Evolutionary conservation across 1,139 yeast genomes (phyloP), one percentile per base, ranked within the genome.

Genomic region (Suhomyces guaymorum): DNA sequence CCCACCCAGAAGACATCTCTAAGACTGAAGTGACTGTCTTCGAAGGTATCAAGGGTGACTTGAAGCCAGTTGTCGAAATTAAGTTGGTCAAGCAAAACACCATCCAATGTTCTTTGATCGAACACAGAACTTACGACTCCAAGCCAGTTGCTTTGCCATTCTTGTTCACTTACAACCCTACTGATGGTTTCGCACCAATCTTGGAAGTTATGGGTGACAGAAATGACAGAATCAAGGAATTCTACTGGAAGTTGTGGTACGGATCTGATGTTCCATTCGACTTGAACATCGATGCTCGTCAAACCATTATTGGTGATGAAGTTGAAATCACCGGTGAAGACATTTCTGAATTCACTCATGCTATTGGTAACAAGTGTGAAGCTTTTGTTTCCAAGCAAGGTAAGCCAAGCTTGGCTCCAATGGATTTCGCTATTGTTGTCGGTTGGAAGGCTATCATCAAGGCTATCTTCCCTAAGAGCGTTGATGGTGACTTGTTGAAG

Each of bases 391-490:
- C 82, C 44, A 82, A 96, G 71, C 79, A 87, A 35, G 95, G 95
- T 49, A 84, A 86, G 66, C 75, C 74, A 33, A 81, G 89, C 42
- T 75, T 80, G 53, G 98, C 98, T 35, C 99, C 99, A 55, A 92
- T 92, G 97, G 99, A 92, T 72, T 94, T 90, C 59, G 97, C 98
- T 35, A 92, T 92, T 63, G 97, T 94, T 41, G 79, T 90, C 54
- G 98, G 98, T 32, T 92, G 99, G 99, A 85, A 84, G 70, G 95
- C 97, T 33, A 90, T 94, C 57, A 90, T 92, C 70, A 88, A 85
- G 70, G 92, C 97, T 15, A 87, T 92, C 51, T 94, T 92, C 94
- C 98, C 98, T 39, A 80, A 80, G 63, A 80, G 82, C 46, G 95
- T 94, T 52, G 97, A 94, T 63, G 98, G 98, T 67, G 98, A 92